Evolutionary conservation across 2,329 filamentous ascomycete genomes (phyloP), one percentile per base, ranked within the genome.

Genomic region (Ophiosphaerella narmari): DNA sequence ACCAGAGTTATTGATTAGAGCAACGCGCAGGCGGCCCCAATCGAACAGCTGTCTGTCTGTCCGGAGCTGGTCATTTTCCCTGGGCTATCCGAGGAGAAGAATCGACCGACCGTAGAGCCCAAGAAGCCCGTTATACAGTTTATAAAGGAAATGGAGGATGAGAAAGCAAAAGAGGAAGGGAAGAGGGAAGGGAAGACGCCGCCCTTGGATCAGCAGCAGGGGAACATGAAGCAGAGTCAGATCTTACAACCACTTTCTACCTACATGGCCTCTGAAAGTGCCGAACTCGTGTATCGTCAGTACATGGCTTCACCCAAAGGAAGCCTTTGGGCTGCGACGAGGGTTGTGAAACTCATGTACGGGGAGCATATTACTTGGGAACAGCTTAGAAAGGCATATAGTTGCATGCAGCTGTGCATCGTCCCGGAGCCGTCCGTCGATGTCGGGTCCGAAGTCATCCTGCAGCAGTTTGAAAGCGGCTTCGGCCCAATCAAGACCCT

Each of bases 1-100:
- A 70, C 59, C 1, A 72, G 66, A 16, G 52, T 76, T 29, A 60
- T 75, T 38, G 71, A 73, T 53, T 76, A 71, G 73, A 70, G 66
- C 41, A 52, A 54, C 43, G 69, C 71, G 6, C 40, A 43, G 31
- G 40, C 69, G 71, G 54, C 62, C 6, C 71, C 71, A 46, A 34
- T 43, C 1, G 71, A 75, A 60, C 68, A 68, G 43, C 50, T 74
- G 32, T 66, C 70, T 4, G 62, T 74, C 41, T 71, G 56, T 48
- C 72, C 67, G 36, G 72, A 75, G 46, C 40, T 55, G 24, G 40
- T 51, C 34, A 48, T 51, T 49, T 55, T 55, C 48, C 52, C 52
- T 48, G 52, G 48, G 44, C 45, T 51, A 52, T 51, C 48, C 46
- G 48, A 55, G 43, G 48, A 55, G 52, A 18, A 55, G 36, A 55